Evolutionary conservation across 163 green algal species (phyloP).

Genomic region (Botryococcus braunii): DNA sequence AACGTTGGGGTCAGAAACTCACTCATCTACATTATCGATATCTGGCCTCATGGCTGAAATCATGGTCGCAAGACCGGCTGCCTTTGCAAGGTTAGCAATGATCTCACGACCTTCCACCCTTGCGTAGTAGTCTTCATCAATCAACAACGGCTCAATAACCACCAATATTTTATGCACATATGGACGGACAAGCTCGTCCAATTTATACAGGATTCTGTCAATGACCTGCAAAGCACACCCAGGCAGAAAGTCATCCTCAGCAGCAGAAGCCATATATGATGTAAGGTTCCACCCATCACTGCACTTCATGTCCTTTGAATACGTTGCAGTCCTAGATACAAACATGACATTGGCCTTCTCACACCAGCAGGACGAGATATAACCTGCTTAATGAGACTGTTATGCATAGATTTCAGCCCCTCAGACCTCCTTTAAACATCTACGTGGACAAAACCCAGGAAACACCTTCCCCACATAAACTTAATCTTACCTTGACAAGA

Average conservation of each 20-base stretch:
- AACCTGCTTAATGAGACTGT: too few species aligned
- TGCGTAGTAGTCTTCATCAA: conserved; percentile 99
- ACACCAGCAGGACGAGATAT: too few species aligned
- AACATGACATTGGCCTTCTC: too few species aligned
- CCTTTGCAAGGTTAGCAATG: conserved; percentile 97
- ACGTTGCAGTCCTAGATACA: too few species aligned
- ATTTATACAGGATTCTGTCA: conserved; percentile 93
- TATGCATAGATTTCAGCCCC: too few species aligned
- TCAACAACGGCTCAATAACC: conserved; percentile 98
- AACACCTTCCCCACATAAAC: too few species aligned
- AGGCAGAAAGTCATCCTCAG: neutral
- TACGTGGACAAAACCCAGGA: too few species aligned
- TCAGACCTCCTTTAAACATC: too few species aligned
- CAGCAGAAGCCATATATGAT: neutral
- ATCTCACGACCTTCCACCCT: conserved; percentile 87
- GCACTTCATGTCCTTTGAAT: too few species aligned
- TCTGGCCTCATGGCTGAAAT: conserved; percentile 98
- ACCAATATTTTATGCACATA: conserved; percentile 99
- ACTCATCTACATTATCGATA: conserved; percentile 99
- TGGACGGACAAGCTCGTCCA: conserved; percentile 96
- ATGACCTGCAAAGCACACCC: conserved; percentile 46
- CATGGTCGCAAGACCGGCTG: conserved; percentile 90
- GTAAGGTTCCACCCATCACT: too few species aligned
- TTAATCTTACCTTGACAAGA: conserved; percentile 80
- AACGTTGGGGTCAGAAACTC: too few species aligned